These are phyloP conservation scores for Phylloporus scabripes DNA, from an alignment of 768 basidiomycete genomes.

Conservation along the genomic window DNA sequence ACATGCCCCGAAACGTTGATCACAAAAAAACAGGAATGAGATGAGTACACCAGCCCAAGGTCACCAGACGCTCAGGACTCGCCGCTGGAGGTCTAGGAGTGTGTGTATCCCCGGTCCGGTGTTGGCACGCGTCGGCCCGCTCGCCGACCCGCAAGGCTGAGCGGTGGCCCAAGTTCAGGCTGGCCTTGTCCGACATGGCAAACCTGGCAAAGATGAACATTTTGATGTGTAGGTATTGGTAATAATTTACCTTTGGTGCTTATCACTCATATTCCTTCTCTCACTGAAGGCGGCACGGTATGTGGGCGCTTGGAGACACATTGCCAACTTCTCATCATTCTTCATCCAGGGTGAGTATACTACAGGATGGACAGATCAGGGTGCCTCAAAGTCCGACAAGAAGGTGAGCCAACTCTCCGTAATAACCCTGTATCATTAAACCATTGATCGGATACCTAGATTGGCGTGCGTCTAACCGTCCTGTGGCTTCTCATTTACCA, in stretches of 20 bases:
- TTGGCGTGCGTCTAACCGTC: constrained; percentile 48
- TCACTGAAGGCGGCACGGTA: constrained; percentile 49
- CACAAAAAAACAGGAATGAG: background rate
- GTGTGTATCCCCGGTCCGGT: background rate
- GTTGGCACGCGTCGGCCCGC: constrained; percentile 3
- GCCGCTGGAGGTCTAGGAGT: no score
- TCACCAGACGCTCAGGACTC: background rate
- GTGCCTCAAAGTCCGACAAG: constrained; percentile 93
- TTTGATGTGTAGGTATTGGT: constrained; percentile 62
- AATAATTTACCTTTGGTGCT: background rate
- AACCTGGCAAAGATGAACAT: constrained; percentile 54
- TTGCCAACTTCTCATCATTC: background rate
- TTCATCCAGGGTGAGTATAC: constrained; percentile 75
- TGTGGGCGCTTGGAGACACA: constrained; percentile 9
- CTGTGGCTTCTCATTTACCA: constrained; percentile 1
- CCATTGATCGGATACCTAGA: constrained; percentile 35
- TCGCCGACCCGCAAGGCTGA: no score
- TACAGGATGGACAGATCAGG: constrained; percentile 88
- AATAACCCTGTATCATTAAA: background rate
- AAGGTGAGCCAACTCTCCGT: constrained; percentile 47
- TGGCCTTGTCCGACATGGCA: constrained; percentile 32
- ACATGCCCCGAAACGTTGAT: background rate
- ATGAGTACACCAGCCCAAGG: background rate
- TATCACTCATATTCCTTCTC: constrained; percentile 7
- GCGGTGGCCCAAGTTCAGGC: no score